These are phyloP conservation scores for Chaetomium fimeti DNA, from an alignment of 495 filamentous ascomycete species.

Conservation along the genomic window DNA sequence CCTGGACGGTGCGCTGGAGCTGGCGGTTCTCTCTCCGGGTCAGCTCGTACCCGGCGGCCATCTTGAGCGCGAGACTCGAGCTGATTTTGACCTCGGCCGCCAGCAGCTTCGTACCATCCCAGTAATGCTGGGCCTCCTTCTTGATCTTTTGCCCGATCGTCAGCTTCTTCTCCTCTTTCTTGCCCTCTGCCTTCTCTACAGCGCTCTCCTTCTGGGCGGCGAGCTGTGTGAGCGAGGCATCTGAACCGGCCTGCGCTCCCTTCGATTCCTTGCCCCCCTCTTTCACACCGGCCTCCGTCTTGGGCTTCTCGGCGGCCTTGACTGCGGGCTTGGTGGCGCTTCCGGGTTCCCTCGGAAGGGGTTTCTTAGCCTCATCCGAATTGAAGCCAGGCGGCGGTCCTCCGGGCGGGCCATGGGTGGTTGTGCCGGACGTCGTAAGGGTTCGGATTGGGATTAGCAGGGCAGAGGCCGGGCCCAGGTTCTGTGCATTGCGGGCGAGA, in stretches of 20 bases:
- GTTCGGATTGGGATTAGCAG: conserved; percentile 63
- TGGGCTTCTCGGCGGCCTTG: conserved; percentile 36
- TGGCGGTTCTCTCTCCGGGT: conserved; percentile 90
- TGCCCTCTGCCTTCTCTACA: conserved; percentile 41
- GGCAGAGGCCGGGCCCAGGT: conserved; percentile 60
- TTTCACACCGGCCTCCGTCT: conserved; percentile 34
- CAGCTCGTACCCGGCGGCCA: conserved; percentile 96
- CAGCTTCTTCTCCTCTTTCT: conserved; percentile 75
- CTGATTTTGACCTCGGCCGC: conserved; percentile 92
- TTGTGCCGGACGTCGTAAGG: conserved; percentile 68
- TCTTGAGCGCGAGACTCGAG: conserved; percentile 85
- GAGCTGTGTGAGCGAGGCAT: conserved; percentile 35
- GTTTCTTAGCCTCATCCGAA: conserved; percentile 84
- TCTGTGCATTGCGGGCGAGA: conserved; percentile 57
- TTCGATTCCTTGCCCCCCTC: conserved; percentile 35
- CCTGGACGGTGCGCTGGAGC: conserved; percentile 87
- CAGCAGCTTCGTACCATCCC: conserved; percentile 98
- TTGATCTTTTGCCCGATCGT: conserved; percentile 90
- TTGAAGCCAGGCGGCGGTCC: conserved; percentile 94
- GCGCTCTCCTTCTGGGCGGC: conserved; percentile 37
- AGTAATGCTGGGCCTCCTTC: conserved; percentile 89
- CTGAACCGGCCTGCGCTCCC: conserved; percentile 29
- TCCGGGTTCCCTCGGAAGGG: conserved; percentile 56
- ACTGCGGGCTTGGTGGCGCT: conserved; percentile 41
- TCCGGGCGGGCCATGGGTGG: conserved; percentile 50